Evolutionary conservation across 1,284 basidiomycete genomes (phyloP).

Genomic region (Apiotrichum domesticum): DNA sequence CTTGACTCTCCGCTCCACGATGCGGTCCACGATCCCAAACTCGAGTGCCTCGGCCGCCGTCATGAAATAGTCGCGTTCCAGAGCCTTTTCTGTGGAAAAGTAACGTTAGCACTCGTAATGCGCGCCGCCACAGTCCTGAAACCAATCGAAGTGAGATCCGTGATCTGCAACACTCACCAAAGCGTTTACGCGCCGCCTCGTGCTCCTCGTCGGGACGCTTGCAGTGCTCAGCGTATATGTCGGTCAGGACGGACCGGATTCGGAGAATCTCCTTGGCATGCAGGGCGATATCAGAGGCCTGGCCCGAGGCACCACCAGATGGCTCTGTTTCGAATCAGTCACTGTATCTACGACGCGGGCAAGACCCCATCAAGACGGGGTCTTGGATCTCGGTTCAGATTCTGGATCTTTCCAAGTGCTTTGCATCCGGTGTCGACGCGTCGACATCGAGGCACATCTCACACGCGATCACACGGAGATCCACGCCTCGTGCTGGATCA

Average conservation of each 20-base stretch:
- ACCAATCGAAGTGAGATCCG: too few relatives aligned
- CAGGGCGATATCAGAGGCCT: constrained; percentile 88
- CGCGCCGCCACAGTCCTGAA: not conserved
- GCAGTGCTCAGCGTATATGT: constrained; percentile 66
- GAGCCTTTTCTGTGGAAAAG: constrained; percentile 56
- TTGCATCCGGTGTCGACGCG: too few relatives aligned
- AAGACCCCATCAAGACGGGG: too few relatives aligned
- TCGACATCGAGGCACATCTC: too few relatives aligned
- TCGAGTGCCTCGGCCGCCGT: constrained; percentile 78
- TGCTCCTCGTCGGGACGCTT: constrained; percentile 59
- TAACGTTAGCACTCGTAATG: not conserved
- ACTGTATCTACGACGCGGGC: too few relatives aligned
- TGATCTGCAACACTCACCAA: constrained; percentile 55
- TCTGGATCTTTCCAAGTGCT: too few relatives aligned
- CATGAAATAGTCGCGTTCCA: constrained; percentile 93
- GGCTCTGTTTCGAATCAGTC: constrained; percentile 57
- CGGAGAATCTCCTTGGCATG: constrained; percentile 89
- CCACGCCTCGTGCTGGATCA: too few relatives aligned
- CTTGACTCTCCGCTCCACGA: constrained; percentile 56
- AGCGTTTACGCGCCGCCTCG: constrained; percentile 62
- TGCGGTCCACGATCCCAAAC: constrained; percentile 86
- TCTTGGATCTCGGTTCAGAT: too few relatives aligned
- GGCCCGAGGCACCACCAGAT: constrained; percentile 85
- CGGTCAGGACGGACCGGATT: constrained; percentile 70
- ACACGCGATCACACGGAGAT: too few relatives aligned